A percentile compares a stretch with the other conserved stretches of the same genome.
Conservation (phyloP, 352 stramenopile species). For the Globisporangium echinulatum region DNA sequence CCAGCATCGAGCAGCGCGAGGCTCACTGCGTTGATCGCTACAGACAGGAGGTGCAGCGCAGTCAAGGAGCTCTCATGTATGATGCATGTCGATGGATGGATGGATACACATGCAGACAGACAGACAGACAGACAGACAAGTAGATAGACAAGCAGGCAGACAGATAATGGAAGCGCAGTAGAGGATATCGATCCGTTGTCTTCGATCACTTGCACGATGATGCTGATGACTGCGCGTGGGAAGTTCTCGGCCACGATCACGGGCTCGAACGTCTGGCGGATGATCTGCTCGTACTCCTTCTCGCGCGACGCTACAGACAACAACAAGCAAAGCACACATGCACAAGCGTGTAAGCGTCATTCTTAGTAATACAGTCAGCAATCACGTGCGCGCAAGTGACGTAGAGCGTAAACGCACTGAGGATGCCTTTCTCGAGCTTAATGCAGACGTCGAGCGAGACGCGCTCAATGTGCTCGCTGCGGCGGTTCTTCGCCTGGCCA, state of each 20-base stretch:
- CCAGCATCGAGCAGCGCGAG: conserved; percentile 75
- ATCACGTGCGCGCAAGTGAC: neutral
- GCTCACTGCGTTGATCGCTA: conserved; percentile 74
- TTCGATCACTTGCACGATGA: conserved; percentile 82
- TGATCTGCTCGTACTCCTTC: conserved; percentile 82
- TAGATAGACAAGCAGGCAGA: conserved; percentile 10
- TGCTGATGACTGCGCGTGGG: conserved; percentile 78
- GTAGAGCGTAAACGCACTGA: conserved; percentile 30
- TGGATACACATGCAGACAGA: too few species aligned
- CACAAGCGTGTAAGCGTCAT: too few species aligned
- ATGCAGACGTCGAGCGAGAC: conserved; percentile 73
- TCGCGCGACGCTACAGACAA: conserved; percentile 53
- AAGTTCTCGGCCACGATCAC: conserved; percentile 64
- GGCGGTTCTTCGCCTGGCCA: conserved; percentile 65
- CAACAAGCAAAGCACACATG: neutral
- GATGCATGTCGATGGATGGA: neutral
- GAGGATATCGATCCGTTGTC: conserved; percentile 71
- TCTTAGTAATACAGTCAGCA: neutral
- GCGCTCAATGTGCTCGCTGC: conserved; percentile 54
- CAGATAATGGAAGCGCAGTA: conserved; percentile 12
- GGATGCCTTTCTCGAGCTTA: conserved; percentile 70
- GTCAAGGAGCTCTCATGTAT: conserved; percentile 31
- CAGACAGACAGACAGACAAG: conserved; percentile 2
- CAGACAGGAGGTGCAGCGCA: conserved; percentile 48
- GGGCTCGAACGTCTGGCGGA: conserved; percentile 69